Conservation (phyloP, 306 rosid genomes). For the Lathyrus sativus region DNA sequence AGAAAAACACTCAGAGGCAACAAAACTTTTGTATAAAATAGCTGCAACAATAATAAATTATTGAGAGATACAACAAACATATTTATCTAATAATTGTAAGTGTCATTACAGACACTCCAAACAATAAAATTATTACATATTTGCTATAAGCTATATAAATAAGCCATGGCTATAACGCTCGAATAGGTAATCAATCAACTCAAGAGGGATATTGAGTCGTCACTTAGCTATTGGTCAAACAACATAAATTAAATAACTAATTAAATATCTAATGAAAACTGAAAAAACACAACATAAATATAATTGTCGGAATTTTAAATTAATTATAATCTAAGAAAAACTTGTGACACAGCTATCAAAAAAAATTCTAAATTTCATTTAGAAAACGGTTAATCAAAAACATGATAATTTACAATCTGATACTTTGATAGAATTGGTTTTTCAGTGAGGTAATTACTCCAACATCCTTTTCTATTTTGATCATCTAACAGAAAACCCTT, state of each 20-base stretch:
- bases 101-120: slow-evolving; percentile 1
- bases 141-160: slow-evolving; percentile 8
- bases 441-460: background rate
- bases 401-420: slow-evolving; percentile 5
- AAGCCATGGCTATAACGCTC: background rate
- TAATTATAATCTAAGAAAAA: background rate
- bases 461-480: background rate
- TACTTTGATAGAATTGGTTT: background rate
- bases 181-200: background rate
- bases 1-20: slow-evolving; percentile 37
- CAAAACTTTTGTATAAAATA: slow-evolving; percentile 15
- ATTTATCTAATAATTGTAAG: slow-evolving; percentile 5
- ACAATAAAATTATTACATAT: background rate
- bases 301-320: background rate
- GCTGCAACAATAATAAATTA: slow-evolving; percentile 10
- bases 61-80: slow-evolving; percentile 1
- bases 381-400: background rate
- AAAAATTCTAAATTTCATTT: background rate
- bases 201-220: background rate
- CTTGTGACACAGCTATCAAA: background rate
- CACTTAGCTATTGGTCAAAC: background rate
- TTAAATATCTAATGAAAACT: background rate
- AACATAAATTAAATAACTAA: background rate
- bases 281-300: background rate
- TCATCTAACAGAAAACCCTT: background rate